Evolutionary conservation across 768 basidiomycete genomes (phyloP).

Genomic region (Macrolepiota dolichaula): DNA sequence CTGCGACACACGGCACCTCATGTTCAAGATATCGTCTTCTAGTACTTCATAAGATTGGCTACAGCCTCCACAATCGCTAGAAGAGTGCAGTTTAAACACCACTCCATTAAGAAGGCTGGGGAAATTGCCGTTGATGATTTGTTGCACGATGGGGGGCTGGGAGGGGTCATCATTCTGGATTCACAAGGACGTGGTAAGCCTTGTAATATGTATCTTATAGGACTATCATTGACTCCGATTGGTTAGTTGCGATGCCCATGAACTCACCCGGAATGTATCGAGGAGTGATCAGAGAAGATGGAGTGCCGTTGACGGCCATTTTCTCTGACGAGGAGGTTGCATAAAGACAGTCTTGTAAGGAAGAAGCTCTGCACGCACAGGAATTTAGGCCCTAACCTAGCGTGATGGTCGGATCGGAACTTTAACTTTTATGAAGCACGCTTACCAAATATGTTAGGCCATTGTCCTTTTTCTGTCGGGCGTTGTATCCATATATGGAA

Average conservation of each 20-base stretch:
- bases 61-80: slow-evolving; percentile 65
- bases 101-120: slow-evolving; percentile 56
- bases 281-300: slow-evolving; percentile 68
- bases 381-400: background rate
- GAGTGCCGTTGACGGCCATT: slow-evolving; percentile 70
- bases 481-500: background rate
- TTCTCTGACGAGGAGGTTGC: slow-evolving; percentile 63
- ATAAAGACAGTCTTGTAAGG: slow-evolving; percentile 10
- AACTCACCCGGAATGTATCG: slow-evolving; percentile 85
- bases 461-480: background rate
- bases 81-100: slow-evolving; percentile 57
- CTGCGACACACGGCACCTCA: slow-evolving; percentile 6
- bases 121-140: slow-evolving; percentile 56
- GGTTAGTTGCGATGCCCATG: slow-evolving; percentile 66
- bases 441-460: slow-evolving; percentile 8
- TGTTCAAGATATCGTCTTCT: background rate
- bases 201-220: background rate
- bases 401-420: background rate
- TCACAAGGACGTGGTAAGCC: slow-evolving; percentile 59
- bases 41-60: slow-evolving; percentile 78
- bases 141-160: slow-evolving; percentile 53
- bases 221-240: background rate
- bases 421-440: background rate
- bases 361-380: background rate
- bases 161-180: slow-evolving; percentile 77